Evolutionary conservation across 2,329 filamentous ascomycete genomes (phyloP), one percentile per base, ranked within the genome.

Genomic region (Neoscytalidium dimidiatum): DNA sequence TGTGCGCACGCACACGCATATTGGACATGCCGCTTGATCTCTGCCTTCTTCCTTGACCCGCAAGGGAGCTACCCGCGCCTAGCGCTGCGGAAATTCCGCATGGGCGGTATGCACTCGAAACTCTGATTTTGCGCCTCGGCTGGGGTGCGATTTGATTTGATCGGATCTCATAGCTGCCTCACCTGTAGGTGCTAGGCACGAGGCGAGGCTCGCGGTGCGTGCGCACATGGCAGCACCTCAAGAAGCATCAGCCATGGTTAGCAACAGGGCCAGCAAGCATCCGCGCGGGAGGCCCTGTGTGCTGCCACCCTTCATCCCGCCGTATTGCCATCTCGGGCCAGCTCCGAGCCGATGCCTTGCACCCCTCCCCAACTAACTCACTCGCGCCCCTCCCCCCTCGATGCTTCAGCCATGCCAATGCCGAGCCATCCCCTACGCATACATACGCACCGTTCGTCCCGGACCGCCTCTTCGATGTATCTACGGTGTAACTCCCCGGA

Each of bases 401-500:
- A 11, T 21, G n/a, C 31, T 31, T 56, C 19, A 19, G 31, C 31
- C 21, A 31, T n/a, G 2, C 31, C 31, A 5, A 33, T 33, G 31
- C 11, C 31, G n/a, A n/a, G n/a, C 38, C 31, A 33, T 33, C 31
- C 46, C 46, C 49, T 21, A 3, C 29, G 13, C 49, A n/a, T n/a
- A 31, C 23, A 17, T 31, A 31, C 46, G 19, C 13, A 31, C 23
- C 48, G 48, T 26, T 31, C 19, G 9, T 48, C 21, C 19, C 44
- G 44, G 44, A 48, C 46, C 23, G 46, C 26, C 46, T 49, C 23
- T 19, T 60, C 56, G 56, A 60, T 60, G 56, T 60, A 60, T 60
- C 56, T 60, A 44, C 56, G 56, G 56, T 60, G 56, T 60, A 46
- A 60, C 56, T 60, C 38, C 52, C 52, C 14, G 21, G 33, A 41